Base-by-base conservation (phyloP, 148 eudicot species). In the Vaccinium vitisidaea region DNA sequence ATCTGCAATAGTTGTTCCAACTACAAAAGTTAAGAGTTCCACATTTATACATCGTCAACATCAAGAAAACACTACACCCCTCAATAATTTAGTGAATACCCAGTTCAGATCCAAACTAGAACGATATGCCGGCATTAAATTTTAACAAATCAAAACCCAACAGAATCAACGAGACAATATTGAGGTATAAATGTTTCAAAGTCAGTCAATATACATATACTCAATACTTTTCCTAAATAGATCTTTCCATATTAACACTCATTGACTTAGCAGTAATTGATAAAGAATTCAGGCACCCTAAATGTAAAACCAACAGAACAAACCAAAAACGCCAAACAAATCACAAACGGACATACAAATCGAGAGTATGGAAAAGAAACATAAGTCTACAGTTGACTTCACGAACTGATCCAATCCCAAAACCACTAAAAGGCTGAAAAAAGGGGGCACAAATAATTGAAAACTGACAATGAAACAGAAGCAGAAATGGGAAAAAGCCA, bases 101-200 rank as follows among this genome's bases (percentile, higher is more conserved):
- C 85, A 83, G 11, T 49, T 83, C 61, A 86, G 87, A 86, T 86
- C 88, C 69, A 83, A 39, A 69, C 36, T 48, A 63, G 56, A 67
- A 56, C n/a, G 21, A 49, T 2, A 30, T 36, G 25, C n/a, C 55
- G 43, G 11, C 19, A 30, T 19, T 23, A 67, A 32, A 14, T 18
- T 16, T 14, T 9, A 77, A 77, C 50, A 65, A 27, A 85, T 2
- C 18, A 80, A 23, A 70, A 80, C 32, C 87, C 61, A 65, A 52
- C 39, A 71, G 21, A 56, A 11, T 25, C 18, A 82, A 53, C 19
- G 9, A 21, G 46, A 25, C 19, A 55, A 80, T 65, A 49, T 50
- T 46, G 14, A 11, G 39, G 43, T 27, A 69, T 69, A 69, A 13
- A 70, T 70, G 75, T 48, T 49, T 49, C 77, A 3, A 76, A 76